These are phyloP conservation scores for Panicum virgatum DNA, from an alignment of 202 grass and related monocot species.

Conservation along the genomic window DNA sequence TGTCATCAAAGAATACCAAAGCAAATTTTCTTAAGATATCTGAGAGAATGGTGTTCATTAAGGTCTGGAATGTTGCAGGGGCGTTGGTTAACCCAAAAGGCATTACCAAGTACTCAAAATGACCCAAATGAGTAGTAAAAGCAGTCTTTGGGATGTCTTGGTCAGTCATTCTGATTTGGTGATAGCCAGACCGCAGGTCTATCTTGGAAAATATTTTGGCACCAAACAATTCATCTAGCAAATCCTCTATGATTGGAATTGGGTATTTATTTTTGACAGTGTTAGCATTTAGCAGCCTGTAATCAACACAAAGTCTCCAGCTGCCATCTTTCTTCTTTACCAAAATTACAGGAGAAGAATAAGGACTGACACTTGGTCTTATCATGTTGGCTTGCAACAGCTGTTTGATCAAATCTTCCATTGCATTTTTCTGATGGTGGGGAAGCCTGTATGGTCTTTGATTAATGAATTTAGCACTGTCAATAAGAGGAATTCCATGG, in stretches of 20 bases:
- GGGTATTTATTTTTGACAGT: background rate
- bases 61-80: too few species aligned
- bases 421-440: background rate
- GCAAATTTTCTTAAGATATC: too few species aligned
- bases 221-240: background rate
- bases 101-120: too few species aligned
- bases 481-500: background rate
- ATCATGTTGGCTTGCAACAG: background rate
- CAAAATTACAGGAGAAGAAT: background rate
- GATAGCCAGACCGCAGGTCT: background rate
- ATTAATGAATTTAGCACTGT: background rate
- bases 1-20: too few species aligned
- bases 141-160: too few species aligned
- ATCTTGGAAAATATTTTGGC: background rate
- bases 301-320: background rate
- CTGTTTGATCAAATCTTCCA: rapidly evolving
- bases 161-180: background rate
- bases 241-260: background rate
- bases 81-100: too few species aligned
- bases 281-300: background rate
- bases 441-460: background rate
- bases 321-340: background rate
- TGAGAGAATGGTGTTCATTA: too few species aligned
- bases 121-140: too few species aligned
- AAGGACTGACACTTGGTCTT: background rate